Evolutionary conservation across 441 rosid species (phyloP).

Genomic region (Biscutella laevigata): DNA sequence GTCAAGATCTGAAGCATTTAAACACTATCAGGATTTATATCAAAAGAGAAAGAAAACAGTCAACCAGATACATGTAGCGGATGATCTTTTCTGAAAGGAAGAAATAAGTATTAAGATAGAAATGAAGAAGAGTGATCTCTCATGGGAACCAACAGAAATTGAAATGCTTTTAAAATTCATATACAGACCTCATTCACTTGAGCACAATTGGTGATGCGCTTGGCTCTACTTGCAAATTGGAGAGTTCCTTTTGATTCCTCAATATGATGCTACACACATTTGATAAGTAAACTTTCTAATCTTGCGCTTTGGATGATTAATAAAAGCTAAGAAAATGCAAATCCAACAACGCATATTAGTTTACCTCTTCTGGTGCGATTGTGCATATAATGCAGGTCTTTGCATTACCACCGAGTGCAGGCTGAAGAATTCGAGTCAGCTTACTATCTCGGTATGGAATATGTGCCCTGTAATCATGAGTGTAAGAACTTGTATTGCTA

Average conservation of each 20-base stretch:
- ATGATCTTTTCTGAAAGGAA: not conserved
- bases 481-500: not conserved
- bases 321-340: not conserved
- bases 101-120: not conserved
- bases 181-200: slow-evolving; percentile 82
- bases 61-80: not conserved
- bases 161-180: not conserved
- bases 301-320: not conserved
- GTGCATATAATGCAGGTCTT: slow-evolving; percentile 94
- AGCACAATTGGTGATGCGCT: slow-evolving; percentile 80
- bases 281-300: slow-evolving; percentile 10
- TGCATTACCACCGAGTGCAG: slow-evolving; percentile 94
- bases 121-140: not conserved
- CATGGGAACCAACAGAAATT: not conserved
- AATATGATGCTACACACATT: slow-evolving; percentile 53
- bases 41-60: not conserved
- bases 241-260: slow-evolving; percentile 95
- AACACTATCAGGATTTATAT: slow-evolving; percentile 21
- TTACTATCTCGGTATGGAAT: slow-evolving; percentile 96
- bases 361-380: slow-evolving; percentile 89
- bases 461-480: slow-evolving; percentile 53
- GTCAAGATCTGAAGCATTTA: slow-evolving; percentile 57
- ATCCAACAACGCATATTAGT: not conserved
- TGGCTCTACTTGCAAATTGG: slow-evolving; percentile 92
- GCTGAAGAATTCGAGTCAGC: slow-evolving; percentile 91